A percentile compares a stretch with the other conserved stretches of the same genome.
These are phyloP conservation scores for Patellaria atrata DNA, from an alignment of 495 filamentous ascomycete genomes.

Conservation along the genomic window DNA sequence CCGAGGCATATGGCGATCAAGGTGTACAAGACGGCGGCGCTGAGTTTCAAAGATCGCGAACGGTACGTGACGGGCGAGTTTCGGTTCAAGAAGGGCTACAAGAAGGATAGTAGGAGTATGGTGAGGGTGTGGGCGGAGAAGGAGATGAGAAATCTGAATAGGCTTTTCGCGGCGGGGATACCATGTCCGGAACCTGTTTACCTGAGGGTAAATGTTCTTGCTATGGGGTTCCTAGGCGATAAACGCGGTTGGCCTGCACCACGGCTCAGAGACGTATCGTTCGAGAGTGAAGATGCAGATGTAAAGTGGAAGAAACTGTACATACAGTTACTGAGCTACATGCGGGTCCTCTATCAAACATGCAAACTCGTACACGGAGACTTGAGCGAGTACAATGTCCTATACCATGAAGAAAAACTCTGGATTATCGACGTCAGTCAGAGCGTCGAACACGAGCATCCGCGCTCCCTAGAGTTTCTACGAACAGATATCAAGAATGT, in stretches of 20 bases:
- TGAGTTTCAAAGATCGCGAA: slow-evolving; percentile 94
- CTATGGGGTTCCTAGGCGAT: slow-evolving; percentile 87
- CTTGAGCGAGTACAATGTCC: slow-evolving; percentile 90
- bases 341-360: slow-evolving; percentile 80
- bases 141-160: slow-evolving; percentile 84
- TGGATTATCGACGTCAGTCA: slow-evolving; percentile 97
- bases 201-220: slow-evolving; percentile 76
- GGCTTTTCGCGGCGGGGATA: slow-evolving; percentile 69
- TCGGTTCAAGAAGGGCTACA: slow-evolving; percentile 66
- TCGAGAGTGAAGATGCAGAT: slow-evolving; percentile 40
- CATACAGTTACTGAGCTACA: slow-evolving; percentile 67
- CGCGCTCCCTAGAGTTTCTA: slow-evolving; percentile 76
- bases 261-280: slow-evolving; percentile 60
- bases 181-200: slow-evolving; percentile 79
- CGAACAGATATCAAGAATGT: slow-evolving; percentile 97
- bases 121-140: slow-evolving; percentile 98
- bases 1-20: slow-evolving; percentile 71
- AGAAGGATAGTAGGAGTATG: slow-evolving; percentile 86
- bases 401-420: slow-evolving; percentile 70
- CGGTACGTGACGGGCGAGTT: slow-evolving; percentile 89
- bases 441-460: slow-evolving; percentile 92
- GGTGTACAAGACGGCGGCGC: slow-evolving; percentile 92
- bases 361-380: slow-evolving; percentile 90
- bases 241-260: slow-evolving; percentile 76
- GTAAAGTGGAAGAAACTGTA: slow-evolving; percentile 62